Evolutionary conservation across 192 early-diverging fungal genomes (phyloP), one percentile per base, ranked within the genome.

Genomic region (Umbelopsis sp.): DNA sequence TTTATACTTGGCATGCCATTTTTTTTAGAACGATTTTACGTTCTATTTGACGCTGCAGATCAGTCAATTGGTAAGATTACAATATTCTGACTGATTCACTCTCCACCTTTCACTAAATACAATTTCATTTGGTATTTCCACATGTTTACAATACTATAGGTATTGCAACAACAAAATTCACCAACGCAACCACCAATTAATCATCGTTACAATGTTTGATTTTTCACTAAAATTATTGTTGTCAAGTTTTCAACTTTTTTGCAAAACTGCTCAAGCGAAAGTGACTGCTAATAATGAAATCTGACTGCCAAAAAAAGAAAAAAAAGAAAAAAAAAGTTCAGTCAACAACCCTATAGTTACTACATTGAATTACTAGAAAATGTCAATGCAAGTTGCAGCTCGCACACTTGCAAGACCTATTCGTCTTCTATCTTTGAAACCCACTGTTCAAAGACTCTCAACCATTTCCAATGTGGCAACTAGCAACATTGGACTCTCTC

Each of bases 1-100:
- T 66, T 71, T 44, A 85, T 88, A 44, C 68, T 88, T 59, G 86
- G 86, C 22, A 83, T 87, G 56, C 73, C 78, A 38, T 88, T 88
- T 66, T 70, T 82, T 66, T 70, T 82, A 62, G 74, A 85, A 43
- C 77, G 76, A 31, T 83, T 74, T 66, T 88, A 87, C 76, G 77
- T 84, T 31, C 51, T 86, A 31, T 87, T 49, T 49, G 47, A 49
- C 20, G 4, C 47, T 49, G 16, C 47, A 1, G 20, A 49, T 49
- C 8, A 16, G 20, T 17, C 1, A n/a, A 21, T 49, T 12, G 47
- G 38, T 41, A 41, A 41, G 38, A n/a, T n/a, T n/a, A n/a, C n/a
- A 41, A 41, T 41, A 41, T 41, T 3, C 5, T 1, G 38, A 6
- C 5, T 41, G 1, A 6, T 41, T 6, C 38, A 11, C 7, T 41